phyloP scores from a whole-genome alignment of 2,329 filamentous ascomycete genomes.

The Zopfia rhizophila region DNA sequence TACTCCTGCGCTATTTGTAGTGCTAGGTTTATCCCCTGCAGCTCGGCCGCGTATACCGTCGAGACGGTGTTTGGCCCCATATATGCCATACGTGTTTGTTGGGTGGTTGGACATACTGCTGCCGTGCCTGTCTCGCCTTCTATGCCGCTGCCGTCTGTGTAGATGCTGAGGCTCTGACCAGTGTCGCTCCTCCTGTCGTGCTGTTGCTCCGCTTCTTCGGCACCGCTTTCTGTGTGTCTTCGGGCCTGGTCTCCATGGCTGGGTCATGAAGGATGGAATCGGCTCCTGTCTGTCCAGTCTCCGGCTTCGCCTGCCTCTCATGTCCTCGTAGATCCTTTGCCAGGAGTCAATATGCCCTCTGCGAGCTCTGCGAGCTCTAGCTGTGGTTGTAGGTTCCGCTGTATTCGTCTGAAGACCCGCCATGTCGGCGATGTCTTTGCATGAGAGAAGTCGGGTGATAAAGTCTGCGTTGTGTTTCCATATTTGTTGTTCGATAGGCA shows the following conservation, averaged over 20 bases:
- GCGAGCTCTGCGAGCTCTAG: no score
- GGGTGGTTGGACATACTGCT: slow-evolving; percentile 24
- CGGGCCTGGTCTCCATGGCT: slow-evolving; percentile 19
- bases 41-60: slow-evolving; percentile 24
- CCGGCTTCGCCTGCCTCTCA: slow-evolving; percentile 13
- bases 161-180: slow-evolving; percentile 29
- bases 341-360: slow-evolving; percentile 14
- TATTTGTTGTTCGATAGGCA: slow-evolving; percentile 27
- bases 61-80: slow-evolving; percentile 20
- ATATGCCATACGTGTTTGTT: slow-evolving; percentile 24
- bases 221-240: slow-evolving; percentile 25
- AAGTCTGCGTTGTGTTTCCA: slow-evolving; percentile 26
- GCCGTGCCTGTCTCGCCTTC: slow-evolving; percentile 24
- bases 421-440: slow-evolving; percentile 16
- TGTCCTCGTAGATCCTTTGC: slow-evolving; percentile 23
- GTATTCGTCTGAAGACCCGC: slow-evolving; percentile 17
- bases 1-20: slow-evolving; percentile 28
- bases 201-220: slow-evolving; percentile 17
- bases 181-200: slow-evolving; percentile 24
- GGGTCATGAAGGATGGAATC: slow-evolving; percentile 25
- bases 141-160: slow-evolving; percentile 32
- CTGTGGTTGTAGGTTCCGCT: no score
- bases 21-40: no score
- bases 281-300: slow-evolving; percentile 19
- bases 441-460: slow-evolving; percentile 20